Percentiles rank a stretch among this genome's conserved stretches.
Evolutionary conservation across 78 protist species (phyloP).

Genomic region (Protostelium mycophagum): DNA sequence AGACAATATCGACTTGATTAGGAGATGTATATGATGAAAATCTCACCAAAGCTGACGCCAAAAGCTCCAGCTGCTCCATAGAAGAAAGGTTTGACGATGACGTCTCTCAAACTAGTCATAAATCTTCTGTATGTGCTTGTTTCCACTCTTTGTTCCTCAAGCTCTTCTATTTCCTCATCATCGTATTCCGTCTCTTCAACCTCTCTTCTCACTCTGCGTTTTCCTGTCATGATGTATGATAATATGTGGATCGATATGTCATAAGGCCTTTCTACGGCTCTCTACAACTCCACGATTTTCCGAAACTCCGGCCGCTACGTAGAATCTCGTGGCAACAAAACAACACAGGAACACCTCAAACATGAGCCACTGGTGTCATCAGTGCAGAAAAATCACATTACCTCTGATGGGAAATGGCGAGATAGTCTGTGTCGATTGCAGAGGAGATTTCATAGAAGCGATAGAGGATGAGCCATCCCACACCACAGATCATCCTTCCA

Average conservation of each 20-base stretch:
- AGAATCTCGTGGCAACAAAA: background rate
- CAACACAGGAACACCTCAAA: background rate
- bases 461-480: background rate
- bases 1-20: background rate
- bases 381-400: background rate
- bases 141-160: background rate
- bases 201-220: background rate
- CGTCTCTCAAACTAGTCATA: background rate
- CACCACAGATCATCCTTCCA: background rate
- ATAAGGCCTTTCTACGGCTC: background rate
- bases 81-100: background rate
- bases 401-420: background rate
- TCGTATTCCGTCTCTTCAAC: background rate
- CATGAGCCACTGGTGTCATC: background rate
- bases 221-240: background rate
- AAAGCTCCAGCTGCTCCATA: background rate
- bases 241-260: background rate
- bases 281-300: background rate
- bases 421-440: background rate
- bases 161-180: background rate
- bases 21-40: too few relatives aligned
- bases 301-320: background rate
- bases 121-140: background rate
- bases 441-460: background rate
- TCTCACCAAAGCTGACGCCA: background rate